These are phyloP conservation scores for Stropharia rugosoannulata DNA, from an alignment of 768 basidiomycete genomes.

Conservation along the genomic window DNA sequence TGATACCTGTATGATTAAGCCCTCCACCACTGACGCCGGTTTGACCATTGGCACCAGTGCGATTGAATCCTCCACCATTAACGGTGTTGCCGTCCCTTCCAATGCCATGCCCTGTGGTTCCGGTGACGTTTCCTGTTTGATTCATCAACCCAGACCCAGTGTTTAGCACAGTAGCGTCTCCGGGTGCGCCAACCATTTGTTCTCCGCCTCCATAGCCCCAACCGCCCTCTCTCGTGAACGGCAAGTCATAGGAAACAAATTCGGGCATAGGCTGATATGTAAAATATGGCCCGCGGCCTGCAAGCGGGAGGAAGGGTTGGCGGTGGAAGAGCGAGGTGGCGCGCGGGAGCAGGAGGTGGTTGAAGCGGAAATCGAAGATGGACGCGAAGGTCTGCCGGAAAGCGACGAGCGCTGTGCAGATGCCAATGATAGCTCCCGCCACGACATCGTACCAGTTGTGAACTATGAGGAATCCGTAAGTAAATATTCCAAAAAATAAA, in stretches of 20 bases:
- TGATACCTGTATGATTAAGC: neutral
- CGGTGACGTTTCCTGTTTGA: conserved; percentile 3
- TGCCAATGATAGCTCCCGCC: conserved; percentile 51
- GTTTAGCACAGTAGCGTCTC: conserved; percentile 36
- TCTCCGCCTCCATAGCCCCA: conserved; percentile 39
- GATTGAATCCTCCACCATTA: neutral
- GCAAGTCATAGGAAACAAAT: conserved; percentile 29
- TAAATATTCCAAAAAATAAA: neutral
- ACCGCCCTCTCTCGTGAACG: conserved; percentile 45
- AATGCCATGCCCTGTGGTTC: neutral
- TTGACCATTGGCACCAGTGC: neutral
- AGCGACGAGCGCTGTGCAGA: conserved; percentile 45
- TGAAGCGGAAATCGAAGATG: conserved; percentile 57
- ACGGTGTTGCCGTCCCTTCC: neutral
- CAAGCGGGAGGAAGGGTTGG: conserved; percentile 22
- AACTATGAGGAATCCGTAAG: conserved; percentile 20
- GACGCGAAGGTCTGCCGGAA: conserved; percentile 58
- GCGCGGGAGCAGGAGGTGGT: conserved; percentile 56
- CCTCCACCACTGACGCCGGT: neutral
- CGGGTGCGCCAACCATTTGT: conserved; percentile 38
- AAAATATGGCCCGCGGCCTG: conserved; percentile 28
- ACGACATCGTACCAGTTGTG: conserved; percentile 62
- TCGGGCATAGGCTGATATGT: conserved; percentile 31
- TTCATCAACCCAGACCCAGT: conserved; percentile 11
- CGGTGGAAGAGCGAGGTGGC: conserved; percentile 43